Base-by-base conservation (phyloP, 179 eudicot species). In the Monotropa hypopitys region DNA sequence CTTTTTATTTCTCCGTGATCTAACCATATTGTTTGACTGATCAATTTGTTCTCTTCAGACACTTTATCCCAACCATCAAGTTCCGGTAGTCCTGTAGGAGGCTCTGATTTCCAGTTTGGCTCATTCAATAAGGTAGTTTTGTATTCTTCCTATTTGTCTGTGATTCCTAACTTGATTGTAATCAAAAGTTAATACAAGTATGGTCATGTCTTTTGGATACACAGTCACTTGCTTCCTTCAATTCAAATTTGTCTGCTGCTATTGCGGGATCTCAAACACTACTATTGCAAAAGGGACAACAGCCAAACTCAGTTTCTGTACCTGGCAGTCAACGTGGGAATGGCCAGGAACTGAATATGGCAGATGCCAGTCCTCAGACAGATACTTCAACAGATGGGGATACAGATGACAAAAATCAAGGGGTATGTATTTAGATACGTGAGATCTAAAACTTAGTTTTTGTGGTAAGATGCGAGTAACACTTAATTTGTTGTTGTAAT, bases 361-460 rank as follows among this genome's bases (percentile, higher is more conserved):
- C 86, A 81, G 97, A 87, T 70, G 85, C 85, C 68, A 88, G 98
- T 51, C 90, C 98, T 47, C 86, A 79, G 76, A 86, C 91, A 9
- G 95, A 93, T 83, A 88, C 92, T 67, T 94, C 98, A 49, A 84
- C 93, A 46, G 98, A 94, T 47, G 85, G 81, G 71, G 87, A 86
- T 47, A 81, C 85, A 1, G 97, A 92, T 65, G 98, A 94, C 69
- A 90, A 70, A 86, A 85, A 86, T 78, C 90, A 84, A 53, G 79
- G 73, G 87, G 89, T 84, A 79, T 76, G 81, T 56, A 28, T 47
- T 46, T 1, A 40, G 1, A 10, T 13, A 28, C n/a, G 13, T 43
- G 28, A 59, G 3, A 10, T 43, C 33, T 42, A 7, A 43, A 40
- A 38, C 38, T 56, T 57, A 23, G 53, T 54, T 33, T 38, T 74